Percentiles rank a stretch among this genome's conserved stretches.
These are phyloP conservation scores for Aureobasidium sp. DNA, from an alignment of 2,329 filamentous ascomycete genomes.

Conservation along the genomic window DNA sequence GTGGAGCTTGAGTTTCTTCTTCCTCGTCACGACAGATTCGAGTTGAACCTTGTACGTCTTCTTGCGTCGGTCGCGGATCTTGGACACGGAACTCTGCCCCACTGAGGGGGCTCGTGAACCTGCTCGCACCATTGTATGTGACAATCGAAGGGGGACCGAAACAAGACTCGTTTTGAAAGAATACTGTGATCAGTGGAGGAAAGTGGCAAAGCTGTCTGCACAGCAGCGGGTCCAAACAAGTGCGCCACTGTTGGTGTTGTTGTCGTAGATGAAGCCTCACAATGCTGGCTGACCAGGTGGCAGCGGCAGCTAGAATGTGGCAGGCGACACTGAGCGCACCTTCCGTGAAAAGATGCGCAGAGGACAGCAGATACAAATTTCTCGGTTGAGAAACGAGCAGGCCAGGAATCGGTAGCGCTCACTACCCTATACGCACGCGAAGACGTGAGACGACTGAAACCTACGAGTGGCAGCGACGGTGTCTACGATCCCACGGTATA, in stretches of 20 bases:
- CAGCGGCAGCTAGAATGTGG: neutral
- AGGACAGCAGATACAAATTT: neutral
- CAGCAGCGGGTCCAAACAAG: neutral
- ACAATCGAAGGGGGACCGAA: neutral
- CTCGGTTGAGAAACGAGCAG: neutral
- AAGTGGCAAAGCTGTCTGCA: neutral
- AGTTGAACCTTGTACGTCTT: slow-evolving; percentile 50
- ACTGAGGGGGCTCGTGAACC: slow-evolving; percentile 9
- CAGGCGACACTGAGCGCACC: neutral
- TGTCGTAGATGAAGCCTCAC: neutral
- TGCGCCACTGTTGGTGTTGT: neutral
- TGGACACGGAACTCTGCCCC: slow-evolving; percentile 2
- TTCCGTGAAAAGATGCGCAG: neutral
- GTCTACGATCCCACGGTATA: slow-evolving; percentile 6
- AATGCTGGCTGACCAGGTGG: neutral
- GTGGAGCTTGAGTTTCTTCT: slow-evolving; percentile 48
- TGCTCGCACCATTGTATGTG: slow-evolving; percentile 8
- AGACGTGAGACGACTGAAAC: slow-evolving; percentile 3
- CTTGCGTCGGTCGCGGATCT: slow-evolving; percentile 27
- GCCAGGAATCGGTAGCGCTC: neutral
- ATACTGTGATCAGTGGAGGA: slow-evolving; percentile 1
- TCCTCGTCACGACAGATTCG: slow-evolving; percentile 49
- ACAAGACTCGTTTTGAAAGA: neutral
- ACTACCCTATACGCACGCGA: slow-evolving; percentile 10
- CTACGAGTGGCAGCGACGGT: slow-evolving; percentile 10